Percentiles rank a stretch among this genome's conserved stretches.
These are phyloP conservation scores for Russula compacta DNA, from an alignment of 768 basidiomycete genomes.

Conservation along the genomic window DNA sequence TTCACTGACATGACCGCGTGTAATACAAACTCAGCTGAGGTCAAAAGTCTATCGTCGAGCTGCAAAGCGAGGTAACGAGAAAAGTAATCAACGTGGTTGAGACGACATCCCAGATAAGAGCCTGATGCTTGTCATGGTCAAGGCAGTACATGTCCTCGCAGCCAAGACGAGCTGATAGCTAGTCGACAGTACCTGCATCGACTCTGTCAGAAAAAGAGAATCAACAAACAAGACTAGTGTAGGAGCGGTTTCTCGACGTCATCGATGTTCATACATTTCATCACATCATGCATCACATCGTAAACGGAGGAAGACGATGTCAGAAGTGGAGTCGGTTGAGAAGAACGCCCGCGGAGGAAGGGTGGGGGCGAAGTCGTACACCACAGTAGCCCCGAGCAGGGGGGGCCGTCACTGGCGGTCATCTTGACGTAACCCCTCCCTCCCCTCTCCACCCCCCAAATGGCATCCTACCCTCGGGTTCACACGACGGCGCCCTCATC, in stretches of 20 bases:
- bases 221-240: background rate
- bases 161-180: background rate
- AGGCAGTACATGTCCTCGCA: background rate
- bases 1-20: slow-evolving; percentile 20
- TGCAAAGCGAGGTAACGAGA: background rate
- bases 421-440: background rate
- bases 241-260: background rate
- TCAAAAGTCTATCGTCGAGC: background rate
- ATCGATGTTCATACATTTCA: background rate
- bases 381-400: background rate
- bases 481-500: background rate
- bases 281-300: background rate
- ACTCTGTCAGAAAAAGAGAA: too few species aligned
- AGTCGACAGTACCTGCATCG: background rate
- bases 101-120: background rate
- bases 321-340: background rate
- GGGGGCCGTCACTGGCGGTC: background rate
- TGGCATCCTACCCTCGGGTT: background rate
- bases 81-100: background rate
- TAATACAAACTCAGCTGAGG: slow-evolving; percentile 24
- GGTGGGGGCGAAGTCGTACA: background rate
- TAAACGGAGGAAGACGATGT: background rate
- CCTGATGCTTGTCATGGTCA: background rate
- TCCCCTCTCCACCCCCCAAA: too few species aligned
- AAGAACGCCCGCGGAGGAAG: background rate